Evolutionary conservation across 768 basidiomycete genomes (phyloP), one percentile per base, ranked within the genome.

Genomic region (Amylocystis lapponica): DNA sequence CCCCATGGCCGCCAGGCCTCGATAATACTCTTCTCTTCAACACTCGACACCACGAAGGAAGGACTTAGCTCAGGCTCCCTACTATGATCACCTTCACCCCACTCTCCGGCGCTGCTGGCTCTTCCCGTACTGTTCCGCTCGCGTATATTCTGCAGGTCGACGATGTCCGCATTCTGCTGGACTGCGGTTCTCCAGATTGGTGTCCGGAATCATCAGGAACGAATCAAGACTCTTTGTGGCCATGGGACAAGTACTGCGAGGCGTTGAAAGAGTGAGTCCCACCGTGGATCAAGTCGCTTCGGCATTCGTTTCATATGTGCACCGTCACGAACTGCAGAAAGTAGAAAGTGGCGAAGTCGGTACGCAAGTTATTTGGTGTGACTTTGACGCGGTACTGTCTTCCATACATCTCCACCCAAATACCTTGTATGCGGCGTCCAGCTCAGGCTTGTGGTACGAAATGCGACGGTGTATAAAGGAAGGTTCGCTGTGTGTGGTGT

Each of bases 1-100:
- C n/a, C n/a, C n/a, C n/a, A n/a, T n/a, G n/a, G n/a, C n/a, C n/a
- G n/a, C n/a, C n/a, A n/a, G n/a, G n/a, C n/a, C n/a, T n/a, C n/a
- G n/a, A n/a, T n/a, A n/a, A n/a, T n/a, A n/a, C n/a, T n/a, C n/a
- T n/a, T n/a, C n/a, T n/a, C n/a, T n/a, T n/a, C n/a, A n/a, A n/a
- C n/a, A n/a, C n/a, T n/a, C n/a, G n/a, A n/a, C n/a, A n/a, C n/a
- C n/a, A n/a, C n/a, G n/a, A n/a, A n/a, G n/a, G n/a, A n/a, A n/a
- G n/a, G n/a, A n/a, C n/a, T n/a, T n/a, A n/a, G n/a, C n/a, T n/a
- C n/a, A n/a, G n/a, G n/a, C n/a, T n/a, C n/a, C n/a, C n/a, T n/a
- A n/a, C 40, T 14, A 95, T 96, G 92, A 93, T 97, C 70, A 94
- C 91, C 21, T 91, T 98, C 62, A 93, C 86, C 8, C 88, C 95